Evolutionary conservation across 1,284 basidiomycete genomes (phyloP), one percentile per base, ranked within the genome.

Genomic region (Somion occarium): DNA sequence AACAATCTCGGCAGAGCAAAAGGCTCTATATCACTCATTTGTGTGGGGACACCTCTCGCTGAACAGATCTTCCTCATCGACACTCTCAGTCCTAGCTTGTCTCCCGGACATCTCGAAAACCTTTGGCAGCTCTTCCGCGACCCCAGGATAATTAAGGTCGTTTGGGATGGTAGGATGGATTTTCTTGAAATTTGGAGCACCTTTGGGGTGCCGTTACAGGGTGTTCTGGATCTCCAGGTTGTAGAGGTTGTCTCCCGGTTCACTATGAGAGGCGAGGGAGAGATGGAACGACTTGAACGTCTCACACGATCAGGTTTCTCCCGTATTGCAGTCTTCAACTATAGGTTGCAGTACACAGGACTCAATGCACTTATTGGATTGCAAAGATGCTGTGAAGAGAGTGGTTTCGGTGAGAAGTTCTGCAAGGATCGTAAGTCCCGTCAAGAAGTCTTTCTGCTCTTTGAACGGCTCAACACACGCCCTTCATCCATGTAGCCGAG

Each of bases 131-230:
- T 72, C 15, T 63, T 75, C 44, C 54, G 57, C 30, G 53, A 65
- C 19, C 52, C 58, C 5, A 49, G 52, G 1, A 56, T 73, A 39
- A 60, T 64, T 24, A 75, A 76, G 59, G 53, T 76, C 50, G 71
- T 73, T 49, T 75, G 74, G 73, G 73, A 75, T 53, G 74, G 73
- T 15, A 65, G 73, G 1, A 68, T 71, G 61, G 74, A 75, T 56
- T 72, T 59, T 56, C 56, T 71, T 25, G 74, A 75, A 56, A 62
- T 76, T 1, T 57, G 34, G 2, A 51, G 59, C 11, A 53, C 57
- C 1, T 69, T 68, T 30, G 66, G 63, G 1, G 58, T 70, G 7
- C 23, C 42, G 0, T 59, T 75, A 24, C 61, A 63, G 12, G 62
- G 64, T 19, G 64, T 73, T 4, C 56, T 76, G 15, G 73, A 75